Evolutionary conservation across 495 filamentous ascomycete genomes (phyloP).

Genomic region (Cryomyces antarcticus): DNA sequence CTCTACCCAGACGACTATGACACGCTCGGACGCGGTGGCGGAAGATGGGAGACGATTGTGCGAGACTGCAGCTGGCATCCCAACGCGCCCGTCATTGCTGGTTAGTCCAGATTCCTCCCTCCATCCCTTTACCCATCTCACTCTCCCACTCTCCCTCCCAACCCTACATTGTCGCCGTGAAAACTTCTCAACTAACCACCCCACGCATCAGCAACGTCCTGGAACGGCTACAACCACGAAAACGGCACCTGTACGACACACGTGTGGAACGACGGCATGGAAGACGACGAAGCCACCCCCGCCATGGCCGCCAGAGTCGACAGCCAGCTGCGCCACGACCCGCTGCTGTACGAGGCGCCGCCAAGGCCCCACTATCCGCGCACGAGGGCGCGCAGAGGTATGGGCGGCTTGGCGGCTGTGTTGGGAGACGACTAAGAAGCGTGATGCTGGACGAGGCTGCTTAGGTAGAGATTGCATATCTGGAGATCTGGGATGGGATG

Average conservation of each 20-base stretch:
- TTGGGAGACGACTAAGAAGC: background rate
- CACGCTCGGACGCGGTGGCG: constrained; percentile 13
- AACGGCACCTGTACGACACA: constrained; percentile 59
- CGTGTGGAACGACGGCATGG: constrained; percentile 46
- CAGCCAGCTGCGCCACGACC: constrained; percentile 24
- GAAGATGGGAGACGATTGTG: constrained; percentile 59
- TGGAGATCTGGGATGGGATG: constrained; percentile 1
- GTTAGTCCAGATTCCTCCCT: constrained; percentile 25
- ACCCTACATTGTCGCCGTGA: background rate
- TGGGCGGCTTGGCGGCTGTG: background rate
- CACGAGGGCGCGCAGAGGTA: background rate
- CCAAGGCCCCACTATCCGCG: background rate
- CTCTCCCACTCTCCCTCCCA: background rate
- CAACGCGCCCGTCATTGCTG: constrained; percentile 67
- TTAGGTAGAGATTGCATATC: background rate
- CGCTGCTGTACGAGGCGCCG: constrained; percentile 3
- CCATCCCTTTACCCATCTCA: background rate
- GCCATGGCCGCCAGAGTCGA: constrained; percentile 34
- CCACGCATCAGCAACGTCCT: constrained; percentile 40
- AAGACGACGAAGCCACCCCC: constrained; percentile 44
- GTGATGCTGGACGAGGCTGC: background rate
- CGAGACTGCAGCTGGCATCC: constrained; percentile 95
- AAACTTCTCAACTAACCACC: background rate
- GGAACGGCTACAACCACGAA: constrained; percentile 52
- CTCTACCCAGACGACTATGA: constrained; percentile 15